Conservation (phyloP, 2,329 filamentous ascomycete species). For the Neonectria hederae region DNA sequence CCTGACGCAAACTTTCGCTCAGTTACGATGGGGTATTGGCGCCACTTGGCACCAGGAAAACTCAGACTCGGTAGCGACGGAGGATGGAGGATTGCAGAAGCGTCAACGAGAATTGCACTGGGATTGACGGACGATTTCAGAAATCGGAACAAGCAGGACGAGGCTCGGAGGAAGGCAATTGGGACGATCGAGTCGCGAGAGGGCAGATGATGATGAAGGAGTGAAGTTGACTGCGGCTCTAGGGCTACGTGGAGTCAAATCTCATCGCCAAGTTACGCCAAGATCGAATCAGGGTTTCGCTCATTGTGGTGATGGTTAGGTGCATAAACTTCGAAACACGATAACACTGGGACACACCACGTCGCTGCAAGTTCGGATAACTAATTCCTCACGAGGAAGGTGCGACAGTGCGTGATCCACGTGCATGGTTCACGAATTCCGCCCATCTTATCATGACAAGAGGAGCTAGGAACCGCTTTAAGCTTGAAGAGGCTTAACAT, state of each 20-base stretch:
- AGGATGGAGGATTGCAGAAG: not conserved
- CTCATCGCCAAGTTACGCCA: constrained; percentile 12
- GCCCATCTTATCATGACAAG: constrained; percentile 3
- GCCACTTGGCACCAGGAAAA: not conserved
- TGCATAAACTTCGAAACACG: constrained; percentile 3
- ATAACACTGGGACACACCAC: not conserved
- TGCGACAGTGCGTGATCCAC: not conserved
- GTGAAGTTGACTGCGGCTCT: constrained; percentile 28
- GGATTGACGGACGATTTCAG: not conserved
- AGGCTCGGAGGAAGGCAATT: not conserved
- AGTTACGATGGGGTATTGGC: not conserved
- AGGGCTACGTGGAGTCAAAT: constrained; percentile 24
- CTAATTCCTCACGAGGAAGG: not conserved
- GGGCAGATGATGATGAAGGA: constrained; percentile 35
- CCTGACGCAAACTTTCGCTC: not conserved
- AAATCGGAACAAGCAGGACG: not conserved
- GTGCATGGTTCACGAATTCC: constrained; percentile 8
- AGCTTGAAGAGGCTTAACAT: constrained; percentile 5
- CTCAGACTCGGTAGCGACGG: not conserved
- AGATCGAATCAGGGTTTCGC: not conserved
- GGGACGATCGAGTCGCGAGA: not conserved
- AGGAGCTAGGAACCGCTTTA: constrained; percentile 2
- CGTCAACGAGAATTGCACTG: not conserved
- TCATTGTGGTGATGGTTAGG: not conserved
- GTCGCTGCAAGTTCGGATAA: not conserved